Evolutionary conservation across 441 rosid species (phyloP).

Genomic region (Euphorbia celastroides): DNA sequence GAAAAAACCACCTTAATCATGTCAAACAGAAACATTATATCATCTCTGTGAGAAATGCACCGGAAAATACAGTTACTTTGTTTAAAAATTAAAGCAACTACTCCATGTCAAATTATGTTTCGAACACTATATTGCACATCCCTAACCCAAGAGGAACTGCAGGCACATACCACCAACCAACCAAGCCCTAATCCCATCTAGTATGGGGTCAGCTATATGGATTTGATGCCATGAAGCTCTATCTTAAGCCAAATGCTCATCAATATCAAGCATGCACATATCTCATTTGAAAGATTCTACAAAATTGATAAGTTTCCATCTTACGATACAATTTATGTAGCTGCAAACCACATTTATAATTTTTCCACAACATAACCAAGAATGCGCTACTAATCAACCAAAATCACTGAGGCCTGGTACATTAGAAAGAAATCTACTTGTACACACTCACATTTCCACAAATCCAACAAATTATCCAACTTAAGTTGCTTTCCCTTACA

Average conservation of each 20-base stretch:
- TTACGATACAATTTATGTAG: neutral
- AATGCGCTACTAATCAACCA: neutral
- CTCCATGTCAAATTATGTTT: neutral
- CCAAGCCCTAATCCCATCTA: too few species aligned
- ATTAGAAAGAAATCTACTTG: neutral
- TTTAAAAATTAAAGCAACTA: neutral
- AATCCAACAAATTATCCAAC: too few species aligned
- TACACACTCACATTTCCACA: neutral
- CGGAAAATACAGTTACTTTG: neutral
- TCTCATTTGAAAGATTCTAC: too few species aligned
- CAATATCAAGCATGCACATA: too few species aligned
- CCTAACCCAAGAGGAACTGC: neutral
- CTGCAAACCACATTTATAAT: neutral
- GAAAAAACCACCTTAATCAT: too few species aligned
- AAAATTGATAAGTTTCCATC: neutral
- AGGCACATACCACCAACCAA: too few species aligned
- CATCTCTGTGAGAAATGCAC: neutral
- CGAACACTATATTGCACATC: too few species aligned
- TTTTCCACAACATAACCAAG: neutral
- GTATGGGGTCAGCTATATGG: too few species aligned
- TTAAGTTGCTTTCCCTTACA: neutral
- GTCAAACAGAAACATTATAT: too few species aligned
- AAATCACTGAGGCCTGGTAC: neutral
- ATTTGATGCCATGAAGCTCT: too few species aligned
- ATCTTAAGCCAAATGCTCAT: too few species aligned